These are phyloP conservation scores for Massospora cicadina DNA, from an alignment of 371 early-diverging fungal genomes.

Conservation along the genomic window DNA sequence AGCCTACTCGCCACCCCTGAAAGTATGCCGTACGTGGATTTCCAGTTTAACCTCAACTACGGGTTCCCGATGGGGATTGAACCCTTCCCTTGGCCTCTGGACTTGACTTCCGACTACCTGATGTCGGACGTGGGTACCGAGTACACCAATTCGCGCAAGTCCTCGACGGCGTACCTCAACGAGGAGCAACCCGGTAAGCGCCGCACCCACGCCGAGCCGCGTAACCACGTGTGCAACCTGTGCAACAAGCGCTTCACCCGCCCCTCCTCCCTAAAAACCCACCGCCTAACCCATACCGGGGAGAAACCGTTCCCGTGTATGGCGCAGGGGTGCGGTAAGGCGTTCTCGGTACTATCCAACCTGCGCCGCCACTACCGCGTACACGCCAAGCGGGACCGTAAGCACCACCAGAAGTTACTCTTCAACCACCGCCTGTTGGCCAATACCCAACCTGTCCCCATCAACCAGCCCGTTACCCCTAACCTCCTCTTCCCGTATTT, in stretches of 20 bases:
- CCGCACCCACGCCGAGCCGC: background rate
- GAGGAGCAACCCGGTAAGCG: background rate
- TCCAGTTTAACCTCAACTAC: background rate
- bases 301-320: conserved; percentile 45
- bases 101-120: background rate
- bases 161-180: background rate
- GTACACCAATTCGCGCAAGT: background rate
- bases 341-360: conserved; percentile 59
- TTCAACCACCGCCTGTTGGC: background rate
- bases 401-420: background rate
- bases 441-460: background rate
- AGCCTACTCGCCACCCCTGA: background rate
- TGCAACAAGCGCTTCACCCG: conserved; percentile 38
- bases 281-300: conserved; percentile 42
- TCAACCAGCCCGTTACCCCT: background rate
- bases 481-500: too few relatives aligned
- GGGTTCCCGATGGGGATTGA: background rate
- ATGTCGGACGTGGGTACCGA: background rate
- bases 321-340: conserved; percentile 38
- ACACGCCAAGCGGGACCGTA: conserved; percentile 1
- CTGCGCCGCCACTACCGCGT: conserved; percentile 40
- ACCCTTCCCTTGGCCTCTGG: background rate
- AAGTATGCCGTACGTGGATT: background rate
- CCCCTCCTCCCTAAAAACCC: conserved; percentile 38
- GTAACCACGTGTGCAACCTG: background rate